These are phyloP conservation scores for Nelumbo lutea DNA, from an alignment of 164 flowering plant species.

Conservation along the genomic window DNA sequence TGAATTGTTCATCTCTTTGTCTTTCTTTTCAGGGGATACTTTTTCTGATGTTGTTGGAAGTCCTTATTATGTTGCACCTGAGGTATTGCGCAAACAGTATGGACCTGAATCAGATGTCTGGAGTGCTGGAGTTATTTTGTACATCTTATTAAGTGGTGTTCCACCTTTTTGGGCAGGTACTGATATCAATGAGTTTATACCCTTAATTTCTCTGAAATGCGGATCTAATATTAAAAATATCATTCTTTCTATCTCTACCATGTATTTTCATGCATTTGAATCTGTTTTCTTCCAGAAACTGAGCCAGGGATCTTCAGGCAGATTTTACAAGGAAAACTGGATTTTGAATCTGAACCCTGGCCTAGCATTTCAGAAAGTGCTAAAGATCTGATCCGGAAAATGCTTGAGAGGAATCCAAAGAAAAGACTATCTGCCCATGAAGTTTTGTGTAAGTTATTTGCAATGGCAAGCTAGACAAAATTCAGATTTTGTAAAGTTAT, in stretches of 20 bases:
- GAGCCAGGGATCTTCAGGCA: constrained; percentile 86
- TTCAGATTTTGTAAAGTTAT: not conserved
- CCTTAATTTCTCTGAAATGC: not conserved
- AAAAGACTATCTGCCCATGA: constrained; percentile 71
- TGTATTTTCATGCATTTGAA: not conserved
- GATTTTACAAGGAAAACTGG: constrained; percentile 70
- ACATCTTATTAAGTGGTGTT: constrained; percentile 71
- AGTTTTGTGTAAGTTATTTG: constrained; percentile 64
- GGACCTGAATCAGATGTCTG: constrained; percentile 75
- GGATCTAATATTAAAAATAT: not conserved
- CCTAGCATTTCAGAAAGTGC: constrained; percentile 85
- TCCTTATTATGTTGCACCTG: constrained; percentile 85
- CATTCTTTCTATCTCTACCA: not conserved
- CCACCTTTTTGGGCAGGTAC: constrained; percentile 89
- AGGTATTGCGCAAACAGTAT: constrained; percentile 63
- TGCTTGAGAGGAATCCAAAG: constrained; percentile 79
- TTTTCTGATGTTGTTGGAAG: constrained; percentile 77
- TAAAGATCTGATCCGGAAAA: constrained; percentile 65
- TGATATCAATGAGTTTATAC: not conserved
- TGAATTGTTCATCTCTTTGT: not conserved
- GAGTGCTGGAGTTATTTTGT: constrained; percentile 87
- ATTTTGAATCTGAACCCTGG: constrained; percentile 88
- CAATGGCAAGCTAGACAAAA: not conserved
- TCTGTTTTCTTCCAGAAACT: constrained; percentile 47
- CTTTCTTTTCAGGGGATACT: constrained; percentile 34